Conservation (phyloP, 2,329 filamentous ascomycete species). For the Fusarium haematococcum region DNA sequence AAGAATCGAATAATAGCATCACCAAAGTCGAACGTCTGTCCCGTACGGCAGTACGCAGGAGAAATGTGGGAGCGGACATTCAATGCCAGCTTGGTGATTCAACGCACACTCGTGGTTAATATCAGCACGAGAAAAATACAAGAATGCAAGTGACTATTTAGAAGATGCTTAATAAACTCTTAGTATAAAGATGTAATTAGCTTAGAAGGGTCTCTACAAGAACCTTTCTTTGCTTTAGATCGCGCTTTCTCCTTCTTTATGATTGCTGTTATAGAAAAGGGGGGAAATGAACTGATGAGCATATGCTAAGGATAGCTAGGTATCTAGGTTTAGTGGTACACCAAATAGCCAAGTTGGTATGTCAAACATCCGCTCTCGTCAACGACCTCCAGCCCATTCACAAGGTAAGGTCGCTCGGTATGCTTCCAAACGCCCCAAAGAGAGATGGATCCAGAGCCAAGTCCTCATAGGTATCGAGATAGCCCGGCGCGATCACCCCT, state of each 20-base stretch:
- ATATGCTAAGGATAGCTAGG: neutral
- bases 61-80: neutral
- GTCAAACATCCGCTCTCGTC: neutral
- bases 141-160: neutral
- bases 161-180: neutral
- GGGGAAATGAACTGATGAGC: neutral
- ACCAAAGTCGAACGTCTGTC: neutral
- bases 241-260: neutral
- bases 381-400: neutral
- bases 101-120: neutral
- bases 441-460: conserved; percentile 28
- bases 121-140: neutral
- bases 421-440: conserved; percentile 10
- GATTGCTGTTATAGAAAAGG: neutral
- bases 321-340: neutral
- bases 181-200: neutral
- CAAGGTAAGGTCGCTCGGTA: conserved; percentile 3
- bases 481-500: neutral
- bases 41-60: neutral
- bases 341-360: neutral
- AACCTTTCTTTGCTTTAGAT: neutral
- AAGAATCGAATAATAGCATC: neutral
- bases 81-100: neutral
- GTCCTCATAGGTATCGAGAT: conserved; percentile 14
- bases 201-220: neutral